Percentiles rank a stretch among this genome's conserved stretches.
Evolutionary conservation across 2,329 filamentous ascomycete genomes (phyloP).

Genomic region (Claviceps lovelessii): DNA sequence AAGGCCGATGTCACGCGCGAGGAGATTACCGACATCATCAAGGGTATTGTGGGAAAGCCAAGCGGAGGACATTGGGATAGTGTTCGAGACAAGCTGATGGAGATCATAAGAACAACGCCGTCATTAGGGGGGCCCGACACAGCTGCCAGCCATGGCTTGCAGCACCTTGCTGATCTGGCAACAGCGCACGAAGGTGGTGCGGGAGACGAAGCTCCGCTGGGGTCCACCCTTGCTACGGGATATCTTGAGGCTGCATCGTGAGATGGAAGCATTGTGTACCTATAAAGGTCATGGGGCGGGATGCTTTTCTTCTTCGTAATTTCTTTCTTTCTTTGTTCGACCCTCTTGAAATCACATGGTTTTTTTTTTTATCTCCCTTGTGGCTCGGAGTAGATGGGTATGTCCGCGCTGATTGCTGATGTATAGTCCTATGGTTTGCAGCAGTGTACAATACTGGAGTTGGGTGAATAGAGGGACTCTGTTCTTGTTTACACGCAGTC

Average conservation of each 20-base stretch:
- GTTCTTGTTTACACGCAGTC: background rate
- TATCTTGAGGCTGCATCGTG: slow-evolving; percentile 17
- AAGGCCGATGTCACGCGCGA: slow-evolving; percentile 41
- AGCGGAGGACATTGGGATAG: slow-evolving; percentile 41
- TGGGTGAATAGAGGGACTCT: background rate
- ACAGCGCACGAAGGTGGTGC: slow-evolving; percentile 26
- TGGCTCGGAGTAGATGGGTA: background rate
- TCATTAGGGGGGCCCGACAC: slow-evolving; percentile 18
- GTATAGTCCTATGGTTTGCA: background rate
- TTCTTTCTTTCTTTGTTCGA: background rate
- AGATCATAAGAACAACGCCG: slow-evolving; percentile 21
- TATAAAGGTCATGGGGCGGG: background rate
- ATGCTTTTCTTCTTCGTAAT: background rate
- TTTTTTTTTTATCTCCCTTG: background rate
- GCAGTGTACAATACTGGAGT: background rate
- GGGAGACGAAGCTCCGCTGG: slow-evolving; percentile 18
- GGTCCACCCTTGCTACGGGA: slow-evolving; percentile 20
- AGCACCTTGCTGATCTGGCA: slow-evolving; percentile 45
- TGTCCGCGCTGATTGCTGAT: background rate
- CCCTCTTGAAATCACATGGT: no score
- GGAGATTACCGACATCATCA: slow-evolving; percentile 41
- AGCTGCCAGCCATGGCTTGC: slow-evolving; percentile 38
- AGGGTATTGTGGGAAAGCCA: slow-evolving; percentile 41
- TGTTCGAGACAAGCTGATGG: slow-evolving; percentile 31
- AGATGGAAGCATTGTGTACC: background rate